phyloP scores from a whole-genome alignment of 768 basidiomycete species.

The Serendipita sp. region DNA sequence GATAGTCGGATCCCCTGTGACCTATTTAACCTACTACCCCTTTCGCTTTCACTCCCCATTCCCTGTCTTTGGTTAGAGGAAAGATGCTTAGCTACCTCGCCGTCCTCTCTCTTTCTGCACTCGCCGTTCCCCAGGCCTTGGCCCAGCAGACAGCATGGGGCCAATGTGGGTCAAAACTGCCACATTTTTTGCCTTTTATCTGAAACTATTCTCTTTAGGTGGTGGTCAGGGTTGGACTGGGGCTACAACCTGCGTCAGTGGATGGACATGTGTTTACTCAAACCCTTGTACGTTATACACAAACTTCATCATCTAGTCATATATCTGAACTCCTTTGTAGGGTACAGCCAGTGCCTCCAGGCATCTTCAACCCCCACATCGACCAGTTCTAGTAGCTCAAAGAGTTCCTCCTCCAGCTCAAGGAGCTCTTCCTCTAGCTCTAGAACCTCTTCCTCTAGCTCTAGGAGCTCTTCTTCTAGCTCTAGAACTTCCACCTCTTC shows the following conservation, averaged over 20 bases:
- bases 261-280: conserved; percentile 20
- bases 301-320: background rate
- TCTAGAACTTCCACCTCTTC: conserved; percentile 5
- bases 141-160: too few species aligned
- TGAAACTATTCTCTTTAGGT: background rate
- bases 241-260: conserved; percentile 25
- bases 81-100: too few species aligned
- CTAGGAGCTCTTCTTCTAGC: conserved; percentile 5
- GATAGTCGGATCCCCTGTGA: too few species aligned
- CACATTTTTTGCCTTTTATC: too few species aligned
- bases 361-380: conserved; percentile 12
- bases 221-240: conserved; percentile 27
- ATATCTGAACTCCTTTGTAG: conserved; percentile 14
- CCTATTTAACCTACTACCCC: too few species aligned
- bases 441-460: conserved; percentile 11
- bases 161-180: too few species aligned
- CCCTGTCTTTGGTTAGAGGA: too few species aligned
- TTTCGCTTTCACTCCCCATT: too few species aligned
- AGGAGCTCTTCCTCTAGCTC: background rate
- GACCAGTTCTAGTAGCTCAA: background rate
- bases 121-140: too few species aligned
- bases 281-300: conserved; percentile 18
- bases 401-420: background rate
- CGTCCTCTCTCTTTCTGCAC: too few species aligned
- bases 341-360: conserved; percentile 25